Percentiles rank a stretch among this genome's conserved stretches.
Conservation (phyloP, 768 basidiomycete genomes). For the Leccinum pellstonianum region DNA sequence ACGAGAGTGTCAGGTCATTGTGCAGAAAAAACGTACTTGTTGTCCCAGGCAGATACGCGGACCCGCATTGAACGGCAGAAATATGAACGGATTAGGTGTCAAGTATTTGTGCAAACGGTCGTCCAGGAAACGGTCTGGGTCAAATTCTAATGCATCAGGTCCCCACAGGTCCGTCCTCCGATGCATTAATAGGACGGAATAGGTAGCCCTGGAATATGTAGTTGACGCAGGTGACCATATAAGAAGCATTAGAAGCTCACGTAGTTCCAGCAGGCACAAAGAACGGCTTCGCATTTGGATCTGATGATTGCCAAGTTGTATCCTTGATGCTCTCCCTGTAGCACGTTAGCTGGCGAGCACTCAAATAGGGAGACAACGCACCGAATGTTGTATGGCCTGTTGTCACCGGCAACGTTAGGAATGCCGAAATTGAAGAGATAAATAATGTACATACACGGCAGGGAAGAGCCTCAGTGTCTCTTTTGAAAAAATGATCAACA, state of each 20-base stretch:
- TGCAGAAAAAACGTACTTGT: constrained; percentile 27
- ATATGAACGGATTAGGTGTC: constrained; percentile 41
- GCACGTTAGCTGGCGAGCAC: neutral
- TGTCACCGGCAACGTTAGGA: neutral
- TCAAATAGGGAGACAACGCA: neutral
- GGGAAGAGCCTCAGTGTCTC: constrained; percentile 36
- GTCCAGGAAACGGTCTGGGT: constrained; percentile 43
- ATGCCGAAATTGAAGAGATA: neutral
- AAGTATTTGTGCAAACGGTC: constrained; percentile 35
- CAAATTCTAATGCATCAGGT: constrained; percentile 37
- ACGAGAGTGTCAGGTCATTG: neutral
- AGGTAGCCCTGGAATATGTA: constrained; percentile 21
- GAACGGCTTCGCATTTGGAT: constrained; percentile 26
- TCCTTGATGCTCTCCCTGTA: constrained; percentile 23
- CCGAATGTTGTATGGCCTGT: constrained; percentile 37
- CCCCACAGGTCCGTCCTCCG: constrained; percentile 39
- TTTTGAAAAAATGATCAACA: constrained; percentile 7
- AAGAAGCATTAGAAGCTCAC: constrained; percentile 10
- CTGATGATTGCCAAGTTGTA: constrained; percentile 25
- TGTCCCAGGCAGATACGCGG: constrained; percentile 39
- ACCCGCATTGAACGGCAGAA: constrained; percentile 43
- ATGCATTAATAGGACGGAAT: constrained; percentile 35
- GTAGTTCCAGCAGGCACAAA: constrained; percentile 27
- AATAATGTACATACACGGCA: constrained; percentile 22
- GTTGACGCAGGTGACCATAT: neutral